phyloP scores from a whole-genome alignment of 208 protist genomes.

The Trichomonas tenax region DNA sequence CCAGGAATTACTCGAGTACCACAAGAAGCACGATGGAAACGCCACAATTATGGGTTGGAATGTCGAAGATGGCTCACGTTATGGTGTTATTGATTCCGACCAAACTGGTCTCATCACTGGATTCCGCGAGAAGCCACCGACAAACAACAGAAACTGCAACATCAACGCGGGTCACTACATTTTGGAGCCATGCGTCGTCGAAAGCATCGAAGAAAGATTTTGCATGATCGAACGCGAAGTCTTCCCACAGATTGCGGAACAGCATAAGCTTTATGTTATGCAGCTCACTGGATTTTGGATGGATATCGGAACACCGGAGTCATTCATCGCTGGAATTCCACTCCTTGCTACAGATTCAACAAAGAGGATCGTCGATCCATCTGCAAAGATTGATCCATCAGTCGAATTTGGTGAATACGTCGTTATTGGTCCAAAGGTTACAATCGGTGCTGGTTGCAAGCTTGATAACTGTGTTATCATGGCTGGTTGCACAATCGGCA shows the following conservation, averaged over 20 bases:
- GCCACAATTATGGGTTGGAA: conserved; percentile 81
- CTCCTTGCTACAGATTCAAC: neutral
- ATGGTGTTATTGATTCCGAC: conserved; percentile 84
- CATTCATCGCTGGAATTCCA: conserved; percentile 42
- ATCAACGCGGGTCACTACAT: conserved; percentile 21
- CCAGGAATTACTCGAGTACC: conserved; percentile 71
- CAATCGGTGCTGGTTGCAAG: conserved; percentile 57
- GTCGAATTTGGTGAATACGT: conserved; percentile 79
- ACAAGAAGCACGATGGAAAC: conserved; percentile 73
- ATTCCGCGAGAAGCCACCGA: conserved; percentile 79
- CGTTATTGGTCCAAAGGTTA: conserved; percentile 68
- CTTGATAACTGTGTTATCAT: conserved; percentile 20
- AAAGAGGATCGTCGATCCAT: conserved; percentile 45
- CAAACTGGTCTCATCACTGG: conserved; percentile 43
- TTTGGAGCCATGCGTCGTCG: neutral
- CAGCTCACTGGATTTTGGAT: conserved; percentile 87
- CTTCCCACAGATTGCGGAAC: conserved; percentile 73
- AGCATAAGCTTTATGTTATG: conserved; percentile 70
- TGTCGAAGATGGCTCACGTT: conserved; percentile 85
- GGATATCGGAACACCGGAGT: conserved; percentile 84
- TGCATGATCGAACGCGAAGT: conserved; percentile 86
- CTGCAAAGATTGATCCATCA: conserved; percentile 65
- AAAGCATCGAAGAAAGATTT: conserved; percentile 35
- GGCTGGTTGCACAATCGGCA: neutral
- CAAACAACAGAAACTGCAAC: conserved; percentile 56